Base-by-base conservation (phyloP, 1,139 yeast species). In the Yamadazyma jaroonii region DNA sequence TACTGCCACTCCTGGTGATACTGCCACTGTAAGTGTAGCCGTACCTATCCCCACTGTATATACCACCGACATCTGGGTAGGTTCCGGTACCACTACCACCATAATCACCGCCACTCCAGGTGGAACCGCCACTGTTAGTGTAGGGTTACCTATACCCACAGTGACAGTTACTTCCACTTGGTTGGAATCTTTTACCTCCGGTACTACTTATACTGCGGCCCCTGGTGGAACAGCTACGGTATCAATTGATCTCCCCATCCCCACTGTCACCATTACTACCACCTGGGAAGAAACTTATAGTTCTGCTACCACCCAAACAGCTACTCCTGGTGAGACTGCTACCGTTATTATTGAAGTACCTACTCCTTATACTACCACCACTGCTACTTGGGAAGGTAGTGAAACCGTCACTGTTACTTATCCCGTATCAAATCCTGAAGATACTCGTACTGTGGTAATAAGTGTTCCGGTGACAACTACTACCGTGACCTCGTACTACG, bases 221-320 rank as follows among this genome's bases (percentile, higher is more conserved):
- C 40, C 36, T 23, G 43, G 39, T 33, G 44, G 41, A 25, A 46
- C 57, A 14, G 55, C 48, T 6, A 47, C 44, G 8, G 58, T 29
- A 11, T 6, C 5, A 9, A 25, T 29, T n/a, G 25, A 29, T 22
- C 25, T 29, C 3, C 32, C 60, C 8, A 39, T 43, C n/a, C 53
- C 38, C 15, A 51, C 53, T 4, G 37, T 40, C 4, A 51, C 60
- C 0, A 20, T 40, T 8, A 53, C 59, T 2, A 24, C 42, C 2
- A 44, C 52, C 0, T 50, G 52, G 48, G 33, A 47, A 6, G 32
- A 24, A 9, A 3, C 25, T 10, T 6, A 11, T 2, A 43, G 49
- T 4, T 29, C 48, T 6, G 39, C 45, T 13, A 32, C 43, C 13
- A 53, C 57, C 1, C 15, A 33, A 3, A 37, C 43, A 1, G 31